Conservation (phyloP, 2,329 filamentous ascomycete species). For the Colletotrichum sidae region DNA sequence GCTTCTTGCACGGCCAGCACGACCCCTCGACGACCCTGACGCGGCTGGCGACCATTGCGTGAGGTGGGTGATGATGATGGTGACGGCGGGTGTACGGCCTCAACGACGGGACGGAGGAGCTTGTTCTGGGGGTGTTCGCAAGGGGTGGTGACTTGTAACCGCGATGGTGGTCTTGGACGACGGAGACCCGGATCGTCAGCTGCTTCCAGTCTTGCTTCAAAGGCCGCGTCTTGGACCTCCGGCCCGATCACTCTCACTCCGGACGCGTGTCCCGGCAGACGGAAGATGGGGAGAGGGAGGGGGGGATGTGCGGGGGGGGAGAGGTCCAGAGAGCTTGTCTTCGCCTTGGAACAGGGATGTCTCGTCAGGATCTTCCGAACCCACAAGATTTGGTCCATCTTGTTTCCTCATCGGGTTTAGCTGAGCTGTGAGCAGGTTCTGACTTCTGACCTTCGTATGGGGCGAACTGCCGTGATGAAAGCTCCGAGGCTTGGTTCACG, state of each 20-base stretch:
- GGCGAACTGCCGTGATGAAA: neutral
- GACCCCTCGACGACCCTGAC: slow-evolving; percentile 45
- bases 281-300: too few species aligned
- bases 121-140: too few species aligned
- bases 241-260: too few species aligned
- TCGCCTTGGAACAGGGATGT: neutral
- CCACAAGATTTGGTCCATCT: slow-evolving; percentile 22
- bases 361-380: neutral
- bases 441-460: neutral
- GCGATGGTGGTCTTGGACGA: too few species aligned
- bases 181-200: too few species aligned
- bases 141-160: too few species aligned
- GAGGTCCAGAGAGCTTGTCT: neutral
- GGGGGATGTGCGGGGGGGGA: slow-evolving; percentile 6
- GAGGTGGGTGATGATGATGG: slow-evolving; percentile 2
- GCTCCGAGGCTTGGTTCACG: slow-evolving; percentile 3
- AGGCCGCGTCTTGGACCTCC: too few species aligned
- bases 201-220: too few species aligned
- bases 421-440: neutral
- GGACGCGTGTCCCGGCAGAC: too few species aligned
- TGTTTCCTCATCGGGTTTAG: slow-evolving; percentile 23
- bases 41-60: slow-evolving; percentile 18
- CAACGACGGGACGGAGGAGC: neutral
- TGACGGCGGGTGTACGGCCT: neutral
- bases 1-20: slow-evolving; percentile 51